Evolutionary conservation across 805 yeast species (phyloP), one percentile per base, ranked within the genome.

Genomic region (Sugiyamaella floridensis): DNA sequence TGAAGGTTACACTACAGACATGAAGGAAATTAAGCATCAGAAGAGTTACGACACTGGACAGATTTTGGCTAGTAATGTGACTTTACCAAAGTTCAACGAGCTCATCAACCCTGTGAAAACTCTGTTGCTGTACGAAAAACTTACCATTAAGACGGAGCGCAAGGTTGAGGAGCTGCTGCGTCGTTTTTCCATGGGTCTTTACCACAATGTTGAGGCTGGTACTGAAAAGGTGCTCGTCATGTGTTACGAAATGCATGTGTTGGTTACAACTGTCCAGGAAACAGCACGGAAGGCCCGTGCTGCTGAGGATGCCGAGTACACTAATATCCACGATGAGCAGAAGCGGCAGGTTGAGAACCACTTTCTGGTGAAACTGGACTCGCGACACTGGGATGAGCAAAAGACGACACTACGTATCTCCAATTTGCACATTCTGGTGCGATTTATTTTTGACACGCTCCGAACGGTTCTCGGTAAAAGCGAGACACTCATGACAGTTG

Each of bases 31-130:
- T 37, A 90, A 89, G 65, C 83, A 81, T 58, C 88, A 87, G 63
- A 89, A 89, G 70, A 85, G 96, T 73, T 86, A 73, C 64, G 98
- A 93, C 60, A 81, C 93, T 4, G 95, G 85, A 26, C 96, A 90
- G 68, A 71, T 89, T 16, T 63, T 92, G 46, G 78, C 96, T 0
- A 68, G 80, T 14, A 80, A 81, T 62, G 77, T 92, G 37, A 72
- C 78, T 14, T 71, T 89, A 53, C 67, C 75, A 4, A 67, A 71
- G 22, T 87, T 90, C 63, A 71, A 75, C 7, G 69, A 68, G 49
- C 67, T 93, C 20, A 66, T 90, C 15, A 72, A 74, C 14, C 98
- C 98, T 1, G 72, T 93, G 40, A 83, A 82, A 61, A 69, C 77
- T 18, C 67, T 79, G 51, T 66, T 86, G 48, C 67, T 87, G 40